These are phyloP conservation scores for Tetratostichococcus sp. DNA, from an alignment of 139 green algal genomes.

Conservation along the genomic window DNA sequence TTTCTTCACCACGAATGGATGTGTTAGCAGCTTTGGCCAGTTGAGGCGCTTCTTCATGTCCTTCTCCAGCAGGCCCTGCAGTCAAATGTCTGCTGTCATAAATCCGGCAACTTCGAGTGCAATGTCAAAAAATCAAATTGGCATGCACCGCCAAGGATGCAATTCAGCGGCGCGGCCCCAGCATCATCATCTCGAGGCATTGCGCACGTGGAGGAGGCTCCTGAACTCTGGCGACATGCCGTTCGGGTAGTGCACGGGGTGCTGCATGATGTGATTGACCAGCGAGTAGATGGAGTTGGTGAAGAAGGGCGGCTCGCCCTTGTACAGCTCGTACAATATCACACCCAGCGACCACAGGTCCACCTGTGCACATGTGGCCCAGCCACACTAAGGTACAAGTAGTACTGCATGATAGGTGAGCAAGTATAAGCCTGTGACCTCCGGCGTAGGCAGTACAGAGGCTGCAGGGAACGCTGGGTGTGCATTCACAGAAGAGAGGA, in stretches of 20 bases:
- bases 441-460: too few species aligned
- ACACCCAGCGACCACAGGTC: constrained; percentile 98
- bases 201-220: constrained; percentile 79
- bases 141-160: background rate
- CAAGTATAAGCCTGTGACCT: too few species aligned
- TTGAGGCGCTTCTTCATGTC: constrained; percentile 70
- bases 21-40: constrained; percentile 89
- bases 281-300: constrained; percentile 97
- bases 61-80: constrained; percentile 93
- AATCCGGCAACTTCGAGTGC: too few species aligned
- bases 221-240: constrained; percentile 86
- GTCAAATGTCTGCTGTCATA: too few species aligned
- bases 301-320: constrained; percentile 97
- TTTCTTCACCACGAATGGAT: constrained; percentile 99
- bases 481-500: too few species aligned
- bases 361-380: constrained; percentile 40
- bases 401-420: too few species aligned
- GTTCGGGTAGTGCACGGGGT: constrained; percentile 86
- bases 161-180: too few species aligned
- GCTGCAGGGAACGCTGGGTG: too few species aligned
- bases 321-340: constrained; percentile 98
- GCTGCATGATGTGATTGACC: constrained; percentile 91
- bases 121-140: too few species aligned
- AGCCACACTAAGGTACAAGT: too few species aligned
- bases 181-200: too few species aligned